These are phyloP conservation scores for Neonectria neomacrospora DNA, from an alignment of 2,329 filamentous ascomycete species.

Conservation along the genomic window DNA sequence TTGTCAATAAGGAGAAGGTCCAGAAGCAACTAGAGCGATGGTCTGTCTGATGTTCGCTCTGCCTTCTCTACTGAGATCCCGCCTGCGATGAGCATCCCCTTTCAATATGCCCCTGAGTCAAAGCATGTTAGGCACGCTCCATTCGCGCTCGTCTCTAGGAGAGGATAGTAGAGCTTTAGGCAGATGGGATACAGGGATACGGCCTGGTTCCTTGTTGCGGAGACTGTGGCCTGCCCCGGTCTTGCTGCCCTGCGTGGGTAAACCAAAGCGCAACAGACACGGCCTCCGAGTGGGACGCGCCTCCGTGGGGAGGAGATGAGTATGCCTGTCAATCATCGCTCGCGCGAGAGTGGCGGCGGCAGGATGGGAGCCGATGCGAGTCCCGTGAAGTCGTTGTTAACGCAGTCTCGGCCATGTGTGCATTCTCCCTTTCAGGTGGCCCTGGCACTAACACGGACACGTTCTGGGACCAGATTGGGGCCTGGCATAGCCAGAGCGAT, in stretches of 20 bases:
- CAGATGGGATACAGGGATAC: neutral
- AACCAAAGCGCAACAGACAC: neutral
- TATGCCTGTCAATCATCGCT: neutral
- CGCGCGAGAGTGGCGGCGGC: neutral
- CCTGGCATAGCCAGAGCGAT: neutral
- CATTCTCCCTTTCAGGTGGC: neutral
- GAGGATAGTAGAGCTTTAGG: neutral
- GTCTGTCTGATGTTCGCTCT: constrained; percentile 3
- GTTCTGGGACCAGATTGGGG: neutral
- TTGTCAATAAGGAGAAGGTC: neutral
- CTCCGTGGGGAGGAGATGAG: constrained; percentile 1
- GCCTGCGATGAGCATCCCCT: constrained; percentile 1
- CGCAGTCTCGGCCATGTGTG: neutral
- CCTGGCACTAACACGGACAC: neutral
- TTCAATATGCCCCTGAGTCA: neutral
- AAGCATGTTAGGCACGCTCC: neutral
- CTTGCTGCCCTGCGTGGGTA: neutral
- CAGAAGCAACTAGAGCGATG: constrained; percentile 4
- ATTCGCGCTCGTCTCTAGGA: neutral
- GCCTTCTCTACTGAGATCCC: neutral
- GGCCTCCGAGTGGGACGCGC: neutral
- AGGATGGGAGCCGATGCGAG: neutral
- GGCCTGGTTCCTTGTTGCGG: neutral
- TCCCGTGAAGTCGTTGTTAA: neutral
- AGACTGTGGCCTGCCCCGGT: neutral